Base-by-base conservation (phyloP, 441 rosid genomes). In the Manihot esculenta region DNA sequence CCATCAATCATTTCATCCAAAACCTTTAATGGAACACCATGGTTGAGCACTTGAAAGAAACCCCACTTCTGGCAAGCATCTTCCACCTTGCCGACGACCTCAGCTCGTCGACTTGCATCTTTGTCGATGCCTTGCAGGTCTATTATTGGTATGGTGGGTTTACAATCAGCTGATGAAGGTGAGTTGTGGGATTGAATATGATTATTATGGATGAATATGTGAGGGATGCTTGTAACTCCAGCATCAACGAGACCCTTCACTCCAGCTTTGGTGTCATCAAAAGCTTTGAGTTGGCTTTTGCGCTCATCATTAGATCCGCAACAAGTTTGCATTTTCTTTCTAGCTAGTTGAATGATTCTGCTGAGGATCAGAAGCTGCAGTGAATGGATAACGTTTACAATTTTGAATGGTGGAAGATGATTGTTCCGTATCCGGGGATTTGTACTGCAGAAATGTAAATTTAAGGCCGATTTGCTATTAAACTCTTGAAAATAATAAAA, bases 21-120 rank as follows among this genome's bases (percentile, higher is more conserved):
- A 12, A 49, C 9, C 6, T 1, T 44, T 12, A 20, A 20, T 7
- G 44, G 54, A 4, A 77, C 68, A 9, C 75, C 75, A 50, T 71
- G 79, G 41, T 76, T 66, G 11, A 76, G 23, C 9, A 76, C 24
- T n/a, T 76, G 75, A 18, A 76, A 71, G 49, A 76, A 76, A 35
- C 78, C 75, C 57, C 72, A 59, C 23, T 27, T 59, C 44, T 23
- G 8, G 35, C 66, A 71, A 7, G 75, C 72, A 1, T 45, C 71
- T 38, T 66, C 13, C 5, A 81, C 45, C 27, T 68, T 24, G 1
- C 3, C 56, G 3, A 75, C 14, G 7, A 72, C 24, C 66, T 41
- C 41, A 7, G 30, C 11, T 1, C 75, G 64, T 5, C 13, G 14
- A 15, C 15, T 33, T 6, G 38, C 35, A 13, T 68, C 74, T 45